Evolutionary conservation across 116 monocot species (phyloP), one percentile per base, ranked within the genome.

Genomic region (Phalaenopsis hybrid): DNA sequence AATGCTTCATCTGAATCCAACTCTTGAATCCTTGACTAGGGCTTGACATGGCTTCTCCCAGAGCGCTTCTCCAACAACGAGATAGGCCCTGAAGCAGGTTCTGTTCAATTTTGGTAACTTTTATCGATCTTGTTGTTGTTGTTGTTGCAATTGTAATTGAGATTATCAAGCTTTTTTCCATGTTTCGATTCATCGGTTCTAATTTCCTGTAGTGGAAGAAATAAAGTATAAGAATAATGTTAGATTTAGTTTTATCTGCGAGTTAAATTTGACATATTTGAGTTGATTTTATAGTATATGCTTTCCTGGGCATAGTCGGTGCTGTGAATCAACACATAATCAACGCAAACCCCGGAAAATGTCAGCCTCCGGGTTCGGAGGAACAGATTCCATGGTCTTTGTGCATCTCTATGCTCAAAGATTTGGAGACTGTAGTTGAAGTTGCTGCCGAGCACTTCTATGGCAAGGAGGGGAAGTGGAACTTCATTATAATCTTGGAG

Each of bases 1-100:
- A 45, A 20, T 59, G 9, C 34, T 79, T 67, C 2, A 34, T 77
- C 33, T 21, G 57, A 49, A 46, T 31, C 9, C 2, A 41, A 25
- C 23, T 57, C 4, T 52, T 25, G 31, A 15, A 77, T 75, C 9
- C 17, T 77, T 77, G 34, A 25, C n/a, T 82, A 96, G 96, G 94
- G 90, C 49, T 50, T 94, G 61, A 94, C 94, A 20, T 96, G 96
- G 96, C 79, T 96, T 48, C 94, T 96, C 6, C 96, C 92, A 10
- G 96, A 96, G 88, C 92, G 96, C 63, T 96, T 96, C 85, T 94
- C 96, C 85, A 89, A 91, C 65, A 92, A 90, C 63, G 94, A 96
- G 83, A 94, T 96, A 70, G 94, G 82, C 44, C 89, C 92, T 6
- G 96, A 96, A 96, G 94, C 96, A 94, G 92, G 96, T 94, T 82